Percentiles rank a stretch among this genome's conserved stretches.
These are phyloP conservation scores for Fusarium zealandicum DNA, from an alignment of 2,329 filamentous ascomycete species.

Conservation along the genomic window DNA sequence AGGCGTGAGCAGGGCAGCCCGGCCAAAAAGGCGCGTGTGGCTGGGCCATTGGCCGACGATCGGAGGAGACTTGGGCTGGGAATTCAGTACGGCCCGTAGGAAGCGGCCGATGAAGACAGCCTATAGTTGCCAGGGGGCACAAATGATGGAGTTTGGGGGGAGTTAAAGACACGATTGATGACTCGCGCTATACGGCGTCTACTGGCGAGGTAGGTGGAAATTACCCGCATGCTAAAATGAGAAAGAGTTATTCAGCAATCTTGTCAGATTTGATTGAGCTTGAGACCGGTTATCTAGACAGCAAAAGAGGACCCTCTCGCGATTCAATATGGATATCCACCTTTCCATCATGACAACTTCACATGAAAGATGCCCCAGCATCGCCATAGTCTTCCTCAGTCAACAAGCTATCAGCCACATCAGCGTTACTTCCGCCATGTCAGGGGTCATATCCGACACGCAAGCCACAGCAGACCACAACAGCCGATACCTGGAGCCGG, in stretches of 20 bases:
- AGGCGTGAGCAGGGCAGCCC: slow-evolving; percentile 54
- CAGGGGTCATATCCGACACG: slow-evolving; percentile 17
- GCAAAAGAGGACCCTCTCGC: slow-evolving; percentile 3
- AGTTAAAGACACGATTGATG: slow-evolving; percentile 17
- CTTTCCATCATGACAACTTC: slow-evolving; percentile 8
- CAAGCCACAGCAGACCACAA: slow-evolving; percentile 23
- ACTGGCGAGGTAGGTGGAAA: neutral
- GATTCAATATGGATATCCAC: neutral
- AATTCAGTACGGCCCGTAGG: slow-evolving; percentile 55
- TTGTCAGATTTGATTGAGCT: too few relatives aligned
- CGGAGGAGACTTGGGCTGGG: slow-evolving; percentile 57
- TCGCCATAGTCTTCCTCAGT: slow-evolving; percentile 9
- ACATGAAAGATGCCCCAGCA: slow-evolving; percentile 1
- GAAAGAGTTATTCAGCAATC: too few relatives aligned
- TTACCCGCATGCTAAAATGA: neutral
- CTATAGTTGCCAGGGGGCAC: slow-evolving; percentile 10
- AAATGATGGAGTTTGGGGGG: slow-evolving; percentile 21
- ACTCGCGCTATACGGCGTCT: slow-evolving; percentile 23
- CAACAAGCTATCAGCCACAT: slow-evolving; percentile 11
- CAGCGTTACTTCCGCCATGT: neutral
- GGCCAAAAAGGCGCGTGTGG: slow-evolving; percentile 59
- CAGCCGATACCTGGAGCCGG: slow-evolving; percentile 40
- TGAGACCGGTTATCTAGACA: neutral
- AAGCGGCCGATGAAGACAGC: neutral
- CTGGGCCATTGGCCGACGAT: slow-evolving; percentile 49